Base-by-base conservation (phyloP, 768 basidiomycete genomes). In the Suillus americanus region DNA sequence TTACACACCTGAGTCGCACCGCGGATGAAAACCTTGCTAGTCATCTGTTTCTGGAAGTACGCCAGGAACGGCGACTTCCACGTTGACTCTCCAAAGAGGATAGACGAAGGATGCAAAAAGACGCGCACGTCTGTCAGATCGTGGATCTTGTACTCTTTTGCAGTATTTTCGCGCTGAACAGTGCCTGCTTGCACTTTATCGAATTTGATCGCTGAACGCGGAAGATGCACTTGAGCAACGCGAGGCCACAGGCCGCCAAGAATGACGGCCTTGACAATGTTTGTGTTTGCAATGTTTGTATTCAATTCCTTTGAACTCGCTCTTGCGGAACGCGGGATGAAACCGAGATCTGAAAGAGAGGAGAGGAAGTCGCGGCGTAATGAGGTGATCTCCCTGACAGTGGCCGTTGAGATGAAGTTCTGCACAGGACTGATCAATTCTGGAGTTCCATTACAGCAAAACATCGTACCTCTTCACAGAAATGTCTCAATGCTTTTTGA, bases 221-320 rank as follows among this genome's bases (percentile, higher is more conserved):
- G 95, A 25, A 95, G 81, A 66, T 86, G 83, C 28, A 96, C 87
- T 60, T 87, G 85, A 0, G 89, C 92, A 57, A 95, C 85, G 35
- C 89, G 86, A 3, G 94, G 94, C 86, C 92, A 95, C 25, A 97
- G 82, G 2, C 94, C 95, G 9, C 93, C 94, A 14, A 94, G 85
- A 40, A 97, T 82, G 66, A 95, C 85, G 7, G 88, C 86, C 75
- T 97, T 97, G 70, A 97, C 76, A 30, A 98, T 83, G 71, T 90
- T 93, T 43, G 82, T 80, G 69, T 92, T 87, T 1, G 77, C 70
- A 64, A 85, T 85, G 73, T 94, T 89, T 43, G 76, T 72, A 68
- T 94, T 95, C 60, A 93, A 82, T 23, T 76, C 75, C 1, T 83
- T 73, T 1, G 82, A 79, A 12, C 78, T 74, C 0, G 87, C 82